A percentile compares a stretch with the other conserved stretches of the same genome.
phyloP scores from a whole-genome alignment of 2,329 filamentous ascomycete genomes.

The Incumbomyces lentus region DNA sequence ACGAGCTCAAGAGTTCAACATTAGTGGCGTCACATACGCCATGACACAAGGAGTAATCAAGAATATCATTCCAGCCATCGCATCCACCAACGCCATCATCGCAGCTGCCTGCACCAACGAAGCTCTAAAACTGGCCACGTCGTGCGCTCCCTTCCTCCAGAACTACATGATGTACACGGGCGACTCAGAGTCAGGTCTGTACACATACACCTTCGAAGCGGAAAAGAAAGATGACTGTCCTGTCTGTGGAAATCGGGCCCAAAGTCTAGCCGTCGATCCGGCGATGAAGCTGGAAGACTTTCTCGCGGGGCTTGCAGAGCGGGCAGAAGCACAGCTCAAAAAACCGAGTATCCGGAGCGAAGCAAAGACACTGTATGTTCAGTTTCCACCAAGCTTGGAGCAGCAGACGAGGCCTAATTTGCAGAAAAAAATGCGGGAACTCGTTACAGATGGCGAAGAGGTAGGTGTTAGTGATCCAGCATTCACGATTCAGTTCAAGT shows the following conservation, averaged over 20 bases:
- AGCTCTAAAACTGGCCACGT: conserved; percentile 85
- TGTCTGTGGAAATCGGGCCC: conserved; percentile 77
- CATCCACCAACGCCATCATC: conserved; percentile 93
- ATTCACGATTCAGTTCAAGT: conserved; percentile 62
- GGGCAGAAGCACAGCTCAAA: conserved; percentile 86
- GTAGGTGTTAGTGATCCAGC: conserved; percentile 89
- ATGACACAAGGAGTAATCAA: conserved; percentile 97
- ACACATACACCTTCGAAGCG: conserved; percentile 94
- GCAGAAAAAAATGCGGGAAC: conserved; percentile 61
- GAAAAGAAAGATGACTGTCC: conserved; percentile 91
- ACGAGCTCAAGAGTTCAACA: conserved; percentile 79
- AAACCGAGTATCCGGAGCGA: conserved; percentile 77
- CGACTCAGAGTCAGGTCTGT: conserved; percentile 87
- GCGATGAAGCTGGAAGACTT: conserved; percentile 69
- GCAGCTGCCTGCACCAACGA: conserved; percentile 95
- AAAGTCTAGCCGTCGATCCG: conserved; percentile 61
- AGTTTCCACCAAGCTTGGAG: conserved; percentile 68
- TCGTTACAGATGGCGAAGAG: conserved; percentile 75
- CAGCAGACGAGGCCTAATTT: conserved; percentile 77
- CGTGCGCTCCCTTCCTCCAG: conserved; percentile 67
- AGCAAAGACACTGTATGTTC: conserved; percentile 82
- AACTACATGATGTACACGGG: conserved; percentile 99
- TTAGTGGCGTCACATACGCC: conserved; percentile 84
- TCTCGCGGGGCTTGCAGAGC: conserved; percentile 69
- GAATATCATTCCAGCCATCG: conserved; percentile 98